phyloP scores from a whole-genome alignment of 164 flowering plant genomes.

The Vitis amurensis region DNA sequence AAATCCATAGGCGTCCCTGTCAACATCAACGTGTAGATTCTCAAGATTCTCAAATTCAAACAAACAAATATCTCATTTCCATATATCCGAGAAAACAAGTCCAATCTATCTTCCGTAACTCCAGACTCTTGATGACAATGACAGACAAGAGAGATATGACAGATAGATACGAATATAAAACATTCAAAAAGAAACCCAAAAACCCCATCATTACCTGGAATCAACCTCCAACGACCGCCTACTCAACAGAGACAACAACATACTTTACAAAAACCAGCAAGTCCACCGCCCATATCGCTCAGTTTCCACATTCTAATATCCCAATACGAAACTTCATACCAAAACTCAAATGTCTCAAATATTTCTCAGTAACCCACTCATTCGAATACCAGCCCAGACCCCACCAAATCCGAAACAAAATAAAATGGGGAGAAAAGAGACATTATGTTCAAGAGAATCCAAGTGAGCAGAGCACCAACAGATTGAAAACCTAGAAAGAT shows the following conservation, averaged over 20 bases:
- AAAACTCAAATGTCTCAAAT: background rate
- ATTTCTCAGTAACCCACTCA: background rate
- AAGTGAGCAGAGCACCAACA: too few species aligned
- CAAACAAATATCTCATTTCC: background rate
- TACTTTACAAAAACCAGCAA: constrained; percentile 32
- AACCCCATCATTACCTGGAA: constrained; percentile 31
- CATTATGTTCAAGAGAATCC: too few species aligned
- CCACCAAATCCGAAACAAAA: background rate
- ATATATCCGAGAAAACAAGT: background rate
- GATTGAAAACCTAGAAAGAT: too few species aligned
- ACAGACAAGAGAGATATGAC: too few species aligned
- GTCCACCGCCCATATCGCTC: constrained; percentile 47
- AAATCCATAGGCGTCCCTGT: constrained; percentile 95
- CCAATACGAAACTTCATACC: constrained; percentile 8
- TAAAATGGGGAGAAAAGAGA: too few species aligned
- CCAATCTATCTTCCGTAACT: too few species aligned
- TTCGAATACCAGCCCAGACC: too few species aligned
- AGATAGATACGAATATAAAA: background rate
- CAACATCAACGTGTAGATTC: constrained; percentile 4
- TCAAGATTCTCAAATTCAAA: background rate
- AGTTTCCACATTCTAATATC: constrained; percentile 13
- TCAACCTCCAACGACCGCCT: constrained; percentile 48
- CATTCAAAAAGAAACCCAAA: too few species aligned
- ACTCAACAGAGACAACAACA: constrained; percentile 48
- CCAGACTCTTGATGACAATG: too few species aligned